A percentile compares a stretch with the other conserved stretches of the same genome.
phyloP scores from a whole-genome alignment of 345 rosid genomes.

The Eutrema heterophyllum region DNA sequence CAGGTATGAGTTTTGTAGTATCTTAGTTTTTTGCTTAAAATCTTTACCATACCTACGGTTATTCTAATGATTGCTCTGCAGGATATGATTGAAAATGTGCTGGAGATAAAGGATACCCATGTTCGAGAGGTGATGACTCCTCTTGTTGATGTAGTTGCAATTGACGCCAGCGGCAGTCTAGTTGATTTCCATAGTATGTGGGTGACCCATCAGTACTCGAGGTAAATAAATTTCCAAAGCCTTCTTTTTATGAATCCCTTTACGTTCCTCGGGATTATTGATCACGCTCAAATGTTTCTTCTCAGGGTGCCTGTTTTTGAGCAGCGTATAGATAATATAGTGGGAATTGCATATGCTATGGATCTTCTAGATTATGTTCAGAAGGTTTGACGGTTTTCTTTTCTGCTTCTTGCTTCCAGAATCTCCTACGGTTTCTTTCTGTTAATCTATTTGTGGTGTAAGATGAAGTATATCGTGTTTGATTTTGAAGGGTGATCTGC shows the following conservation, averaged over 20 bases:
- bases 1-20: conserved; percentile 46
- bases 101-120: conserved; percentile 95
- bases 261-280: background rate
- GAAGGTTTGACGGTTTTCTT: conserved; percentile 56
- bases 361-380: conserved; percentile 88
- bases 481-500: conserved; percentile 92
- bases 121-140: conserved; percentile 99
- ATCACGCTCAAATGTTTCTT: conserved; percentile 24
- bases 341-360: conserved; percentile 98
- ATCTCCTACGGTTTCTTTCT: conserved; percentile 17
- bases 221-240: conserved; percentile 36
- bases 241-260: background rate
- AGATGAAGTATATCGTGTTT: conserved; percentile 48
- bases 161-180: conserved; percentile 76
- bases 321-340: conserved; percentile 96
- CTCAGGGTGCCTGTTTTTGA: conserved; percentile 97
- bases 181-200: conserved; percentile 83
- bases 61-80: conserved; percentile 30
- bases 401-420: conserved; percentile 1
- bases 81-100: conserved; percentile 99
- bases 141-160: conserved; percentile 97
- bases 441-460: conserved; percentile 32
- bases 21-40: background rate
- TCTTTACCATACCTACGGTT: conserved; percentile 19
- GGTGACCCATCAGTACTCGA: conserved; percentile 98